phyloP scores from a whole-genome alignment of 345 rosid species.

The Triadica sebifera region DNA sequence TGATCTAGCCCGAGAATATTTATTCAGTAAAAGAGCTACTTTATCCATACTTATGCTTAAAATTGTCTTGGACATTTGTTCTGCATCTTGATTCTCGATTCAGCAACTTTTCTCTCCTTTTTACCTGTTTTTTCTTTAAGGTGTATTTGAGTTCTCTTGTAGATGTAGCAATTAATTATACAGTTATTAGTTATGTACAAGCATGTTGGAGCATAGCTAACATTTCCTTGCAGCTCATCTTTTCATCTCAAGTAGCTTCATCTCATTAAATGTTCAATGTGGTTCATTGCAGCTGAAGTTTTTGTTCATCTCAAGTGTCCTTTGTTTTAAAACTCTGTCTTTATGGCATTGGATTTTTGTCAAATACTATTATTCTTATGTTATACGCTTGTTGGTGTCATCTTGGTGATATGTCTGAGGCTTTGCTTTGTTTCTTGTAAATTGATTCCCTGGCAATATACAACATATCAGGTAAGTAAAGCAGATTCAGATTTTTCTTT shows the following conservation, averaged over 20 bases:
- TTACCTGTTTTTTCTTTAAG: too few relatives aligned
- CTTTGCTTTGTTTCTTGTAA: conserved; percentile 74
- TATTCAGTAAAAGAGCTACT: neutral
- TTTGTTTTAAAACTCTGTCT: neutral
- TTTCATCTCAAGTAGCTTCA: too few relatives aligned
- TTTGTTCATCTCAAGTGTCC: neutral
- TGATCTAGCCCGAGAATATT: neutral
- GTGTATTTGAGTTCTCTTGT: neutral
- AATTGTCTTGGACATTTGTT: too few relatives aligned
- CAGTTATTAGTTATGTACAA: neutral
- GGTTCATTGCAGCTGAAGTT: neutral
- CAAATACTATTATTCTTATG: neutral
- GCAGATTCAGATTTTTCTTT: conserved; percentile 8
- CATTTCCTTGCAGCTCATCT: too few relatives aligned
- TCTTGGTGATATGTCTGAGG: conserved; percentile 55
- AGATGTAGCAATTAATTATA: neutral
- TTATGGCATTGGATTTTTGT: neutral
- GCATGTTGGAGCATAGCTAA: neutral
- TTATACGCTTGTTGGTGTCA: conserved; percentile 88
- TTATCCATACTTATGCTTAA: too few relatives aligned
- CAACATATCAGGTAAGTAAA: conserved; percentile 70
- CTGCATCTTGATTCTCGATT: neutral
- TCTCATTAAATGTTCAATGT: neutral
- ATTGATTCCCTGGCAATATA: conserved; percentile 64
- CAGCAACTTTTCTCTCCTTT: neutral